Conservation (phyloP, 345 rosid genomes). For the Salix arbutifolia region DNA sequence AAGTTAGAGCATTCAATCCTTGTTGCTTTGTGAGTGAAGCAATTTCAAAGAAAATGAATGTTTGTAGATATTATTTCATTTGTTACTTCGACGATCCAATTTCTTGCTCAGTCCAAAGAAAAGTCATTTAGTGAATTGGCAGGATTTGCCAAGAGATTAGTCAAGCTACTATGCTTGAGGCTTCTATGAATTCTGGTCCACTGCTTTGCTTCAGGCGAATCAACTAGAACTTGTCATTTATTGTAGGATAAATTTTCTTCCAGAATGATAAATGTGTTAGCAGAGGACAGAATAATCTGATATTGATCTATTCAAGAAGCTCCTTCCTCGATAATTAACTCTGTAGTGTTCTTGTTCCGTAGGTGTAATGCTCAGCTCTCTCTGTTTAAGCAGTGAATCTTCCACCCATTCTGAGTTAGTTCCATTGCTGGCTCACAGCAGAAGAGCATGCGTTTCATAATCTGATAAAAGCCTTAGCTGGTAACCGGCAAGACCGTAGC, state of each 20-base stretch:
- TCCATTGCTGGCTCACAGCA: not conserved
- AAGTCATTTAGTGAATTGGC: not conserved
- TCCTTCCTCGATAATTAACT: conserved; percentile 37
- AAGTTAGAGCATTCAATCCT: not conserved
- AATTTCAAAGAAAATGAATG: not conserved
- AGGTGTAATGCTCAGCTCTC: conserved; percentile 30
- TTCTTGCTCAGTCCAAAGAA: not conserved
- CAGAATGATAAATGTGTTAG: not conserved
- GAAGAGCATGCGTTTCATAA: not conserved
- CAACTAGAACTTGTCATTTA: not conserved
- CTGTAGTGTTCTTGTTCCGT: conserved; percentile 46
- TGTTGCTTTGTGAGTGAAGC: not conserved
- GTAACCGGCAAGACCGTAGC: not conserved
- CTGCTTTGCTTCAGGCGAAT: not conserved
- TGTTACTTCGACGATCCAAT: not conserved
- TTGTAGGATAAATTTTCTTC: not conserved
- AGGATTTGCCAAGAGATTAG: not conserved
- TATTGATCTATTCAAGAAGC: conserved; percentile 28
- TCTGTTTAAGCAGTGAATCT: not conserved
- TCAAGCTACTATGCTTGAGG: not conserved
- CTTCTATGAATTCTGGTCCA: not conserved
- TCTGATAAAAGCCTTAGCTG: not conserved
- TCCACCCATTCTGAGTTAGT: not conserved
- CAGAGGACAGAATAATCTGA: not conserved
- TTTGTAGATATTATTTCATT: not conserved